Base-by-base conservation (phyloP, 2,329 filamentous ascomycete genomes). In the Colletotrichum tropicale region DNA sequence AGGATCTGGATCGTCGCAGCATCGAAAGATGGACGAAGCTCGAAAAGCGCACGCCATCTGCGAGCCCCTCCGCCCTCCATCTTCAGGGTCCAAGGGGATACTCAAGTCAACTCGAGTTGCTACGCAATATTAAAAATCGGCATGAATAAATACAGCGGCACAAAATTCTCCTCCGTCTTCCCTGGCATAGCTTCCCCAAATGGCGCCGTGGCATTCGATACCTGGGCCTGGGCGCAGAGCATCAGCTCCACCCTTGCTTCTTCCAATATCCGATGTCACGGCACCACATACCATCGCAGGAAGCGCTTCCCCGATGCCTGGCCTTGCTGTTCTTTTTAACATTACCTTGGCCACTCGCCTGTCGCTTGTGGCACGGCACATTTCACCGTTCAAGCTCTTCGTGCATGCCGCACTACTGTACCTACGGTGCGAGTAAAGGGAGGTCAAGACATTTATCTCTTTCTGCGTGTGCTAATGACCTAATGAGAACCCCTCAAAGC, bases 221-320 rank as follows among this genome's bases (percentile, higher is more conserved):
- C 36, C 52, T 48, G 16, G 58, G 28, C 32, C 30, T 38, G 30
- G 26, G 56, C 55, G 32, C 32, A 67, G 38, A 60, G 43, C 43
- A 52, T 52, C 70, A 48, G 56, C 64, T 73, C 74, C 70, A 76
- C 65, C 65, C 64, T 65, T 76, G 70, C 69, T 52, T 64, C 60
- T 66, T 32, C 70, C 55, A 69, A 75, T 73, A 75, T 75, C 73
- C 70, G 73, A 75, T 73, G 70, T 60, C 28, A 73, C 61, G 43
- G 70, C 73, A 65, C 64, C 43, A 38, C 48, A 65, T 55, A 60
- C 74, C 74, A 61, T 74, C 70, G 70, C 55, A 76, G 74, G 70
- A 30, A 74, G 74, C 70, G 58, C 61, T 66, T 65, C 48, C 73
- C 73, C 64, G 64, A 58, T 65, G 58, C 70, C 61, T 64, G 61